These are phyloP conservation scores for Metrosideros polymorpha DNA, from an alignment of 441 rosid genomes.

Conservation along the genomic window DNA sequence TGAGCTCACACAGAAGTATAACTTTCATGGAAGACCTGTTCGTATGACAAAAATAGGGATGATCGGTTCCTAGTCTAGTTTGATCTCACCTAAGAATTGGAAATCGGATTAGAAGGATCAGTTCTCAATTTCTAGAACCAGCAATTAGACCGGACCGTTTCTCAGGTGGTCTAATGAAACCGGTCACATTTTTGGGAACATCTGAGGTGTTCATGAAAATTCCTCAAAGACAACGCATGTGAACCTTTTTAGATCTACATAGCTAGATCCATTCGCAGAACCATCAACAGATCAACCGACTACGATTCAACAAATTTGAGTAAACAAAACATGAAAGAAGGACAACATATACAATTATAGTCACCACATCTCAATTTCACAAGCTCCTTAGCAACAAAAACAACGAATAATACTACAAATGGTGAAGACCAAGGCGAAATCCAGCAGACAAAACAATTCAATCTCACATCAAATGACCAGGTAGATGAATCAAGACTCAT, in stretches of 20 bases:
- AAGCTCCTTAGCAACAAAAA: background rate
- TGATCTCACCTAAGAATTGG: accelerated
- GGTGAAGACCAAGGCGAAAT: background rate
- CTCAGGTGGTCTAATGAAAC: too few species aligned
- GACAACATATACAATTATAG: background rate
- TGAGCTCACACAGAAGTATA: background rate
- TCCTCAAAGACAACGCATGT: background rate
- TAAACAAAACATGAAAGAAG: background rate
- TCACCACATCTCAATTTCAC: background rate
- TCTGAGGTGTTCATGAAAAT: too few species aligned
- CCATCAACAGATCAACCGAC: background rate
- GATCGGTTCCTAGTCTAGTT: too few species aligned
- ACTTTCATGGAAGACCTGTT: background rate
- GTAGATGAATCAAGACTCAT: background rate
- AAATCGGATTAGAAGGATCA: too few species aligned
- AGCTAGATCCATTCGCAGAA: background rate
- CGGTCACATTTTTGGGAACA: too few species aligned
- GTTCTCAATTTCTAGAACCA: too few species aligned
- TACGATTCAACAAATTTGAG: background rate
- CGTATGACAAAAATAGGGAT: background rate
- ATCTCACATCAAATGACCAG: background rate
- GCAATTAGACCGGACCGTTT: too few species aligned
- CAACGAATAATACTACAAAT: background rate
- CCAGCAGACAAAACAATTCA: background rate
- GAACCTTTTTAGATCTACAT: too few species aligned